Base-by-base conservation (phyloP, 352 stramenopile genomes). In the Pythium guiyangense region DNA sequence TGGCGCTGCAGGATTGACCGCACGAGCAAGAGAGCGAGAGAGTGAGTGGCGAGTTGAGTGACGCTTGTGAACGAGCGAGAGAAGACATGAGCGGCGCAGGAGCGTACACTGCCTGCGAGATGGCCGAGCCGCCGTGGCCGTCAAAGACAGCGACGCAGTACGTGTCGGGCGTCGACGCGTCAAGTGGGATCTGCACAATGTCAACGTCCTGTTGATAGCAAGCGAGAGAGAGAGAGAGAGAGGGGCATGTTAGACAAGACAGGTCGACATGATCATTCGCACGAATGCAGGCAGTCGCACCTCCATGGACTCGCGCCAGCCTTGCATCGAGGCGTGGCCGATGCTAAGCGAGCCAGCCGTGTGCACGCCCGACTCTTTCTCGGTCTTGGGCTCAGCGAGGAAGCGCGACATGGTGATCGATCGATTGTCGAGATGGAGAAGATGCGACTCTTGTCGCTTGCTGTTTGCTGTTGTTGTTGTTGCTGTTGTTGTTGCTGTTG, bases 291-390 rank as follows among this genome's bases (percentile, higher is more conserved):
- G 9, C 40, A 54, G 6, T 37, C 57, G 31, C 27, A 90, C 85
- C 77, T 95, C 85, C 85, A 95, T 95, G 1, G 74, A 74, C 49
- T 92, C 82, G 27, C 85, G 79, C 85, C 85, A 95, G 22, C 85
- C 85, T 54, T 95, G 85, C 85, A 95, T 95, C 47, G 71, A 66
- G 25, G 77, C 67, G 56, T 77, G 85, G 61, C 72, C 83, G 53
- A 95, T 84, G n/a, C 50, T 57, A 53, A 95, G 62, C 29, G 70
- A 75, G 4, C 70, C 62, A 29, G 66, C 74, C 1, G 54, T 66
- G 60, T 74, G 74, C 44, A 56, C 63, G 48, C 66, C 63, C 42
- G 81, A 88, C 26, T 79, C 67, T 62, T 95, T 95, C 39, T 73
- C 73, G 29, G 81, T 92, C 47, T 85, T 81, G 39, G 85, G 85